Percentiles rank a stretch among this genome's conserved stretches.
Conservation (phyloP, 2,329 filamentous ascomycete genomes). For the Colletotrichum aenigma region DNA sequence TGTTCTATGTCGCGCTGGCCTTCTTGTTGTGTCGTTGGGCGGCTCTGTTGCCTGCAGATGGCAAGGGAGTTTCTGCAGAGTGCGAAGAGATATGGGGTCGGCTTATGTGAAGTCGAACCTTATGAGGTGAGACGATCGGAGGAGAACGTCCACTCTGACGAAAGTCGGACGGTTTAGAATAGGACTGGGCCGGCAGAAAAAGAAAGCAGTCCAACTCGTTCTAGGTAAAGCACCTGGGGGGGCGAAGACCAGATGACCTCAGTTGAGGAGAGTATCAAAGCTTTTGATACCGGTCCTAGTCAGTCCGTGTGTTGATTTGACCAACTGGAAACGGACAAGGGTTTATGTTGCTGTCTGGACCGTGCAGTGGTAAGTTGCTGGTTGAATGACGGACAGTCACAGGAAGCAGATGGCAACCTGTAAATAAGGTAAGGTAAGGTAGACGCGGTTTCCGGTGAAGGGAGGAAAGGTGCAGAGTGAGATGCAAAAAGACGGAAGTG, state of each 20-base stretch:
- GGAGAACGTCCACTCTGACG: background rate
- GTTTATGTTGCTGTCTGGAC: background rate
- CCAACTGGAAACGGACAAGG: conserved; percentile 21
- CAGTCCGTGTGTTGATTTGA: conserved; percentile 19
- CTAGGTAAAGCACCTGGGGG: background rate
- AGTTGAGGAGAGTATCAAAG: conserved; percentile 15
- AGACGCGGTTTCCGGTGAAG: background rate
- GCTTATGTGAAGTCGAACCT: conserved; percentile 19
- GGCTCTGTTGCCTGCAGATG: conserved; percentile 11
- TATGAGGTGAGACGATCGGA: conserved; percentile 8
- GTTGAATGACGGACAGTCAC: background rate
- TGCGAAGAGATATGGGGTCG: conserved; percentile 2
- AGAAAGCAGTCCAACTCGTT: background rate
- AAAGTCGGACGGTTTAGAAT: background rate
- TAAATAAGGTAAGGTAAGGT: background rate
- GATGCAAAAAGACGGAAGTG: background rate
- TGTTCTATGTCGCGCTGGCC: background rate
- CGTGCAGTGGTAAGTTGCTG: background rate
- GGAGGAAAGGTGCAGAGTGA: background rate
- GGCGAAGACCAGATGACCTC: conserved; percentile 7
- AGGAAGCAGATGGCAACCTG: background rate
- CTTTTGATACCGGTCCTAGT: conserved; percentile 15
- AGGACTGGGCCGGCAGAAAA: background rate
- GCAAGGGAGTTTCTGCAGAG: conserved; percentile 10
- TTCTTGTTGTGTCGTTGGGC: conserved; percentile 4